These are phyloP conservation scores for Auricularia sp. DNA, from an alignment of 768 basidiomycete species.

Conservation along the genomic window DNA sequence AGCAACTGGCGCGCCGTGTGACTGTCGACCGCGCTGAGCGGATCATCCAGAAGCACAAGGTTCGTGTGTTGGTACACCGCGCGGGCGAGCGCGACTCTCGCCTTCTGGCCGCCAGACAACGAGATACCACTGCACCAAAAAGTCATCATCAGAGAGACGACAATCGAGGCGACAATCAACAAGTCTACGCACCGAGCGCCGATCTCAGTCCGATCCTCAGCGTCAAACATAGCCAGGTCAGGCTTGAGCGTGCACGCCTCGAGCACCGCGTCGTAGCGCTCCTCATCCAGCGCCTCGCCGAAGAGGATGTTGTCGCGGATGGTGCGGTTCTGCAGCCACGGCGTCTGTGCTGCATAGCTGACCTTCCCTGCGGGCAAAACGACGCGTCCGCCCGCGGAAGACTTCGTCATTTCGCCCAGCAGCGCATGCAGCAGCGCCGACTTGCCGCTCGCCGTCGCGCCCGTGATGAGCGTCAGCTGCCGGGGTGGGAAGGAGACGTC, in stretches of 20 bases:
- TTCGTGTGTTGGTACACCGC: slow-evolving; percentile 35
- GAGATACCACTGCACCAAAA: slow-evolving; percentile 9
- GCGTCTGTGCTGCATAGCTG: slow-evolving; percentile 38
- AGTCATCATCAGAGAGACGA: neutral
- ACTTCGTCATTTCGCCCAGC: slow-evolving; percentile 59
- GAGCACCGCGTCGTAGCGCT: slow-evolving; percentile 24
- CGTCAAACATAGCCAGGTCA: slow-evolving; percentile 31
- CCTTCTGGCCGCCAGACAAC: slow-evolving; percentile 19
- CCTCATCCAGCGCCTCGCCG: slow-evolving; percentile 31
- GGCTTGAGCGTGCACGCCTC: slow-evolving; percentile 32
- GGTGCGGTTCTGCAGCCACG: slow-evolving; percentile 35
- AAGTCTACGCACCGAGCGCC: slow-evolving; percentile 15
- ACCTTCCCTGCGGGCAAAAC: slow-evolving; percentile 7
- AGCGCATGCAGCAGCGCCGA: slow-evolving; percentile 30
- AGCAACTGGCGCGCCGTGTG: slow-evolving; percentile 55
- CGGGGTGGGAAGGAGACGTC: slow-evolving; percentile 25
- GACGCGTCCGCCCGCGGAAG: slow-evolving; percentile 31
- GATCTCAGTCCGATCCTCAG: slow-evolving; percentile 30
- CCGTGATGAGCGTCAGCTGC: slow-evolving; percentile 26
- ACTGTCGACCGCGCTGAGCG: slow-evolving; percentile 39
- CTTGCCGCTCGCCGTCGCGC: slow-evolving; percentile 22
- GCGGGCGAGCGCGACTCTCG: slow-evolving; percentile 25
- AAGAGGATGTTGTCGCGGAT: slow-evolving; percentile 57
- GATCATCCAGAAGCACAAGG: slow-evolving; percentile 35
- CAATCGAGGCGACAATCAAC: neutral